Base-by-base conservation (phyloP, 495 filamentous ascomycete genomes). In the Penicillium bialowiezense region DNA sequence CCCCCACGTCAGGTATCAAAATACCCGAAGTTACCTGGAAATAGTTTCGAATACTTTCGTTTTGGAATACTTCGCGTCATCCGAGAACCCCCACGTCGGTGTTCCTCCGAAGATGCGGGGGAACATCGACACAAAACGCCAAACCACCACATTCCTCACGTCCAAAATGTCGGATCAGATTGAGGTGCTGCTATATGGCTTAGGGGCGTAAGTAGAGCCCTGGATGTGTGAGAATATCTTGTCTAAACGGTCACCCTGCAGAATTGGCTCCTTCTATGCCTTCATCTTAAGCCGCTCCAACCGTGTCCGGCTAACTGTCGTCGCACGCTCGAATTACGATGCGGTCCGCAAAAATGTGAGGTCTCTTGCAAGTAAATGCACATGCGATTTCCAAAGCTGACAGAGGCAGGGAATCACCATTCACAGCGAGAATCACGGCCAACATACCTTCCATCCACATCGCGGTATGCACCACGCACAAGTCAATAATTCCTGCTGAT, bases 301-400 rank as follows among this genome's bases (percentile, higher is more conserved):
- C 13, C 59, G 65, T 15, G 72, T 80, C 9, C 59, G 65, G 15
- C 50, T 80, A n/a, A 78, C 69, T 0, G 75, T 78, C 0, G 69
- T 77, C n/a, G 76, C 76, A 5, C 71, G 75, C 26, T 80, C 76
- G 1, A 80, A 80, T 40, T 78, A 76, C 43, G 69, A 76, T 1
- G 69, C 69, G 6, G 74, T 78, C 10, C 63, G 59, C 7, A 48
- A 51, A 0, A 73, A 76, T 47, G 71, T 73, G 56, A 17, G 53
- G 14, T 20, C 7, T 10, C n/a, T 21, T n/a, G n/a, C n/a, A n/a
- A n/a, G n/a, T n/a, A n/a, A 10, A 1, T 31, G n/a, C 17, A 1
- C 10, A 36, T 35, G 2, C 6, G 3, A 7, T 39, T 24, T 35
- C 14, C 3, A 24, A 26, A 9, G 29, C 31, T 26, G 12, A 52